Conservation (phyloP, 2,329 filamentous ascomycete species). For the Xylariales sp. region DNA sequence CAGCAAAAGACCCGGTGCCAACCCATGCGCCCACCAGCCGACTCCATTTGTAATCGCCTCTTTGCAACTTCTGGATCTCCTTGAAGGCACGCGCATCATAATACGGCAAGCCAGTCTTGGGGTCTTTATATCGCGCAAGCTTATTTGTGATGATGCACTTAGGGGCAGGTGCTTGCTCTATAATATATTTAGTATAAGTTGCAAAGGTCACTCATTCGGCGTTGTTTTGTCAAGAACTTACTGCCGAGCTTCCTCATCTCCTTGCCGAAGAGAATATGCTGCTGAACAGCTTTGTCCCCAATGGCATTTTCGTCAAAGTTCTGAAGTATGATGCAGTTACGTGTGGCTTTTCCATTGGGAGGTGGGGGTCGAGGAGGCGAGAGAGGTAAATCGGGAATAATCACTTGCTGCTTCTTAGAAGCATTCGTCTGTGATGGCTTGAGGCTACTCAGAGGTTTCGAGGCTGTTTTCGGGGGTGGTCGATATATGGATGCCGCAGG, state of each 20-base stretch:
- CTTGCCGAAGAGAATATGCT: constrained; percentile 53
- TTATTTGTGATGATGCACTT: constrained; percentile 80
- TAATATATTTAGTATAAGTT: constrained; percentile 14
- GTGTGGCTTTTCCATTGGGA: constrained; percentile 47
- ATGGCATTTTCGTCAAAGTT: constrained; percentile 55
- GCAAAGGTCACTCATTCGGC: not conserved
- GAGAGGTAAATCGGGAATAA: constrained; percentile 18
- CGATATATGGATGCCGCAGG: not conserved
- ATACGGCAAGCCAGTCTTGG: constrained; percentile 77
- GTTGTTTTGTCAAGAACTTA: constrained; percentile 27
- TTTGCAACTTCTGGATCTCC: constrained; percentile 70
- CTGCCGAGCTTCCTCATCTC: constrained; percentile 55
- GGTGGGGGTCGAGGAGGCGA: constrained; percentile 27
- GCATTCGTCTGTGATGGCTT: constrained; percentile 19
- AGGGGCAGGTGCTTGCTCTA: constrained; percentile 46
- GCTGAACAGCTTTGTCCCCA: constrained; percentile 53
- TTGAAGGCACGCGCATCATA: constrained; percentile 74
- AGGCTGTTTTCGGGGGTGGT: constrained; percentile 10
- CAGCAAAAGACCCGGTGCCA: constrained; percentile 60
- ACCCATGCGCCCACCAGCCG: constrained; percentile 77
- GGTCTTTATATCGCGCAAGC: constrained; percentile 79
- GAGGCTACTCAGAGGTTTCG: constrained; percentile 13
- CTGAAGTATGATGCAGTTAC: constrained; percentile 55
- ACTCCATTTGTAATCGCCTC: constrained; percentile 79
- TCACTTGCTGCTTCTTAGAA: constrained; percentile 20